A percentile compares a stretch with the other conserved stretches of the same genome.
phyloP scores from a whole-genome alignment of 257 asterid species.

The Solanum chiquidenum region DNA sequence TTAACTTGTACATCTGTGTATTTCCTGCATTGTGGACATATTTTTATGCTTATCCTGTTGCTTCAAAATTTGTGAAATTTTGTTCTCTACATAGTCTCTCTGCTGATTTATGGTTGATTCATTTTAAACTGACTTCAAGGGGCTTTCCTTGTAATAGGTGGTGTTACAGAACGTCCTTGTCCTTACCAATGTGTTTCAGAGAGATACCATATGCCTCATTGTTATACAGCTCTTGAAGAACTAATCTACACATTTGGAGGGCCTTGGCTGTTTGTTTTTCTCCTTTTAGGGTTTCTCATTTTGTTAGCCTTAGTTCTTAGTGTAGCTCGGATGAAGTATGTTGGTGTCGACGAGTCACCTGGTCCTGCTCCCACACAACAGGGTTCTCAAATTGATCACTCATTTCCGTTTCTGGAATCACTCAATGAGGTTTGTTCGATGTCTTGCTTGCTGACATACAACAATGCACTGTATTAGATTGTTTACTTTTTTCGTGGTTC shows the following conservation, averaged over 20 bases:
- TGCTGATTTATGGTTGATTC: background rate
- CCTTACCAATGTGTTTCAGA: slow-evolving; percentile 86
- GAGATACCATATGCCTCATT: slow-evolving; percentile 92
- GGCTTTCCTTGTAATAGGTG: slow-evolving; percentile 49
- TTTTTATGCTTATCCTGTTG: background rate
- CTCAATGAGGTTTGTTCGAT: slow-evolving; percentile 65
- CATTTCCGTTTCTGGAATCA: slow-evolving; percentile 95
- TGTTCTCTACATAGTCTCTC: background rate
- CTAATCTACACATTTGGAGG: slow-evolving; percentile 96
- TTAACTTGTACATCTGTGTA: background rate
- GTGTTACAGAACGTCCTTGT: slow-evolving; percentile 84
- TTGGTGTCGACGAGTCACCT: slow-evolving; percentile 85
- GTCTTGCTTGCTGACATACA: background rate
- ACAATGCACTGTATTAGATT: background rate
- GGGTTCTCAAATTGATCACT: slow-evolving; percentile 94
- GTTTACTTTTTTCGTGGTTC: background rate
- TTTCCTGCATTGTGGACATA: background rate
- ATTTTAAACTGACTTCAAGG: background rate
- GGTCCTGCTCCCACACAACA: slow-evolving; percentile 94
- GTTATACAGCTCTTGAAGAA: slow-evolving; percentile 97
- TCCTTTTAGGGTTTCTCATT: slow-evolving; percentile 78
- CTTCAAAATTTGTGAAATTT: background rate
- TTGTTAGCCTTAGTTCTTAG: slow-evolving; percentile 90
- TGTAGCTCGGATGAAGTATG: slow-evolving; percentile 95
- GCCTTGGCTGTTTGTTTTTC: slow-evolving; percentile 94